These are phyloP conservation scores for Protomyces gravidus DNA, from an alignment of 1,139 yeast species.

Conservation along the genomic window DNA sequence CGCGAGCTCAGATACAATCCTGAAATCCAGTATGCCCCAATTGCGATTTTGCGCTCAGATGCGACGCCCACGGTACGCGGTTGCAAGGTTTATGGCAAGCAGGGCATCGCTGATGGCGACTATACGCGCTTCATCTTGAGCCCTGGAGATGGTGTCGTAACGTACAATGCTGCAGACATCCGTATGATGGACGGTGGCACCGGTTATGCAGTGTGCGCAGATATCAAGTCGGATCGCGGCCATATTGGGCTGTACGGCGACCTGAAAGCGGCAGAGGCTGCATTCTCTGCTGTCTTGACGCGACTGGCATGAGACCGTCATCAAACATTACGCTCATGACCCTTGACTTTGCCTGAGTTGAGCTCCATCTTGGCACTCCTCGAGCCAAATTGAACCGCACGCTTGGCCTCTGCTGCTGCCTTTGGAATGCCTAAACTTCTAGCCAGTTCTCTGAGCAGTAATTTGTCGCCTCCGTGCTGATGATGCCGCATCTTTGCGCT, in stretches of 20 bases:
- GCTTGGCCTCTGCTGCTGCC: slow-evolving; percentile 71
- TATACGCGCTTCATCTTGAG: slow-evolving; percentile 77
- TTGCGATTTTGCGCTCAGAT: slow-evolving; percentile 75
- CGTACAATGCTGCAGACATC: slow-evolving; percentile 78
- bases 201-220: slow-evolving; percentile 51
- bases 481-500: slow-evolving; percentile 37
- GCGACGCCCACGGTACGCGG: slow-evolving; percentile 81
- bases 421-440: slow-evolving; percentile 45
- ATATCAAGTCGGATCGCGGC: slow-evolving; percentile 58
- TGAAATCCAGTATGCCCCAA: slow-evolving; percentile 63
- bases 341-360: slow-evolving; percentile 54
- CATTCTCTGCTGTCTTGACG: slow-evolving; percentile 6
- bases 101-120: slow-evolving; percentile 64
- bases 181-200: slow-evolving; percentile 36
- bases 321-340: slow-evolving; percentile 5
- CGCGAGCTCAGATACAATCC: slow-evolving; percentile 54
- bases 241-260: slow-evolving; percentile 80
- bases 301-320: too few species aligned
- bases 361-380: slow-evolving; percentile 86
- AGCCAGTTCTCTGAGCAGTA: slow-evolving; percentile 62
- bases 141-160: slow-evolving; percentile 90
- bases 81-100: slow-evolving; percentile 56
- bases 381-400: slow-evolving; percentile 97
- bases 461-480: slow-evolving; percentile 51
- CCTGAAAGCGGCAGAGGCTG: slow-evolving; percentile 45